phyloP scores from a whole-genome alignment of 202 grass and related monocot genomes.

The Panicum hallii region DNA sequence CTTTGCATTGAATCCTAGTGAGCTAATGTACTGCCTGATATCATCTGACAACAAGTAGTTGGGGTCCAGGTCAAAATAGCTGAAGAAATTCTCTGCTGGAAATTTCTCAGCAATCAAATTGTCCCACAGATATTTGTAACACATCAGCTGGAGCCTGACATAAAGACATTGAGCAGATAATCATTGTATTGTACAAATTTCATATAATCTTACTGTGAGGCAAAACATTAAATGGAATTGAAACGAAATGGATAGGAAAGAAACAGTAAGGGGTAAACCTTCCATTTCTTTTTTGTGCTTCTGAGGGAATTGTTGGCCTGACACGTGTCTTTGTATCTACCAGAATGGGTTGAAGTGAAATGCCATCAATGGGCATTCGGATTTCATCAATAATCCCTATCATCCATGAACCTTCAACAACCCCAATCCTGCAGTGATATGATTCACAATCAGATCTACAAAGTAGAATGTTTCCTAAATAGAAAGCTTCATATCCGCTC shows the following conservation, averaged over 20 bases:
- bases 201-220: not conserved
- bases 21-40: slow-evolving; percentile 62
- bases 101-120: slow-evolving; percentile 62
- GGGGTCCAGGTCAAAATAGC: slow-evolving; percentile 74
- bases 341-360: slow-evolving; percentile 59
- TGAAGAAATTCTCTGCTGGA: slow-evolving; percentile 69
- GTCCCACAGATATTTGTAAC: slow-evolving; percentile 94
- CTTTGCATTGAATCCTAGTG: slow-evolving; percentile 76
- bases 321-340: slow-evolving; percentile 85
- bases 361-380: slow-evolving; percentile 50
- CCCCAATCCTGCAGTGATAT: slow-evolving; percentile 58
- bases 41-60: slow-evolving; percentile 68
- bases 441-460: slow-evolving; percentile 30
- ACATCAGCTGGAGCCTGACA: slow-evolving; percentile 94
- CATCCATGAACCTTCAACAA: slow-evolving; percentile 78
- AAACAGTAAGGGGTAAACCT: slow-evolving; percentile 51
- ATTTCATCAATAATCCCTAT: slow-evolving; percentile 94
- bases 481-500: not conserved
- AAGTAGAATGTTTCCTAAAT: not conserved
- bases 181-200: not conserved
- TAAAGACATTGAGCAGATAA: slow-evolving; percentile 35
- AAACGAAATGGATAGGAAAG: not conserved
- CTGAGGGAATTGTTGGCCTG: slow-evolving; percentile 57
- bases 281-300: slow-evolving; percentile 96
- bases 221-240: slow-evolving; percentile 13